Base-by-base conservation (phyloP, 768 basidiomycete species). In the Boletus sensibilis region DNA sequence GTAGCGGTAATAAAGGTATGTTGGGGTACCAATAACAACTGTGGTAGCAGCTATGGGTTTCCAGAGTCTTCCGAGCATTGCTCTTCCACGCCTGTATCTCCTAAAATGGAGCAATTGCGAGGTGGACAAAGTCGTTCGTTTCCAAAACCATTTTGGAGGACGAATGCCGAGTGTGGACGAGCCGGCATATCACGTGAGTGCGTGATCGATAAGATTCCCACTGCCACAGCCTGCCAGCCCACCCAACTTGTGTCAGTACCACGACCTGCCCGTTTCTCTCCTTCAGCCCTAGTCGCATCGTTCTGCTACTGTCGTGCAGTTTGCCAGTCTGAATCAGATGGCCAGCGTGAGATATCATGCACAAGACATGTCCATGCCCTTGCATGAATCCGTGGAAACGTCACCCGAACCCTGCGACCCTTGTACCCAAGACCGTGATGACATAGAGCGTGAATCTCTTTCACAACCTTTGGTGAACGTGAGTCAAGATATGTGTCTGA, bases 51-150 rank as follows among this genome's bases (percentile, higher is more conserved):
- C 76, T 64, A 86, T 59, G 25, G 88, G 87, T 68, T 83, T 90
- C 88, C 86, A 89, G 40, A 78, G 80, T 60, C 79, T 80, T 64
- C 77, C 77, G 56, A 88, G 73, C 86, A 91, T 91, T 33, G 41
- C 21, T 34, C 31, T 33, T 35, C 12, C 13, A n/a, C 23, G 8
- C 55, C 37, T 39, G 23, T 6, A 31, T 8, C 44, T 53, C 23
- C 29, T 41, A 23, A 31, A 34, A 46, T 20, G 42, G 13, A 14
- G 39, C 20, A 20, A 10, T 50, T 13, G 18, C 13, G 7, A 13
- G 25, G 18, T 18, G 37, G 49, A 50, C 49, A 45, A 47, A 5
- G 31, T 12, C 4, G 11, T 29, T 25, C 9, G 47, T 48, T 21
- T 34, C 31, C 20, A 47, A 27, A 27, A 43, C 14, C 2, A 4